Evolutionary conservation across 208 protist genomes (phyloP), one percentile per base, ranked within the genome.

Genomic region (Trypanosoma platydactyli): DNA sequence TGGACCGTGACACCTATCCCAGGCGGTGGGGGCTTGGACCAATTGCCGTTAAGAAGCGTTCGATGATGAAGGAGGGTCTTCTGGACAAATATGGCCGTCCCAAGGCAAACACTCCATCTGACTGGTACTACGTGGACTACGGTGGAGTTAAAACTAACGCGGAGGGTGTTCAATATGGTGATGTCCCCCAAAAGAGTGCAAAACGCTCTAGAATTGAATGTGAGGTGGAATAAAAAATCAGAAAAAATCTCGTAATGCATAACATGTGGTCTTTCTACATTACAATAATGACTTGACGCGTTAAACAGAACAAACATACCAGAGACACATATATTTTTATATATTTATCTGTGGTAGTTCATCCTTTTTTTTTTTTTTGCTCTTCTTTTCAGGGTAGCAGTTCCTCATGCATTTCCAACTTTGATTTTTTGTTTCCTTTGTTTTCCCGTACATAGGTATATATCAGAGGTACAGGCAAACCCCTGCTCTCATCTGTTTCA

Each of bases 1-100:
- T 99, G 99, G 99, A 99, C 65, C 89, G 99, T 53, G 97, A 99
- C 77, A 99, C 97, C 3, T 99, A 99, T 85, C 98, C 98, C 22
- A 87, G 94, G 40, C 80, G 92, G 41, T 99, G 99, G 99, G 99
- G 99, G 67, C 79, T 99, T 1, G 98, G 98, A 41, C 95, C 92
- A 16, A 69, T 97, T 56, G 97, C 98, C 12, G 72, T 92, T 44
- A 84, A 96, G 76, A 99, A 99, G 94, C 98, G 99, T 77, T 79
- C 83, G 33, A 83, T 99, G 80, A 98, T 99, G 73, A 88, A 94
- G 75, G 91, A 94, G 25, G 98, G 98, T 59, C 97, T 98, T 57
- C 83, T 99, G 18, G 98, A 99, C 83, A 99, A 99, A 86, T 98
- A 98, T 82, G 98, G 98, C 29, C 84, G 94, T 51, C 88, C 94